Evolutionary conservation across 1,284 basidiomycete species (phyloP).

Genomic region (Meira miltonrushii): DNA sequence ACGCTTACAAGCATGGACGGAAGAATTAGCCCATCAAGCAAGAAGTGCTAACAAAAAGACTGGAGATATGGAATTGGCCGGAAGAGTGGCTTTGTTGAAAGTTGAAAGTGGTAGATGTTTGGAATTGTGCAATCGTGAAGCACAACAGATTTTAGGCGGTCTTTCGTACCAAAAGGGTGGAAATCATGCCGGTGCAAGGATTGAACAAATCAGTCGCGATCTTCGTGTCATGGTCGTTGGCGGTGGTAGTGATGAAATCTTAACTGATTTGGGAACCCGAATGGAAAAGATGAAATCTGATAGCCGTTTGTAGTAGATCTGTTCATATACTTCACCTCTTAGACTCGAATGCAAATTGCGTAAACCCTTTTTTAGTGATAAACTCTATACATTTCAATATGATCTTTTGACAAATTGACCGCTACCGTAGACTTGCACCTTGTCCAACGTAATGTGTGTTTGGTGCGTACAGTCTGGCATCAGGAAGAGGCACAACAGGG

Average conservation of each 20-base stretch:
- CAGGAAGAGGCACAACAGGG: background rate
- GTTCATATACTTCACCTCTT: background rate
- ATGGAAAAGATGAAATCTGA: slow-evolving; percentile 11
- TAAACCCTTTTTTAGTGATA: background rate
- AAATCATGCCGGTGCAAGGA: slow-evolving; percentile 5
- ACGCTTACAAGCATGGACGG: slow-evolving; percentile 15
- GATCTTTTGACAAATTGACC: background rate
- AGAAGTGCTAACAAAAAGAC: slow-evolving; percentile 7
- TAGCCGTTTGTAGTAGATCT: background rate
- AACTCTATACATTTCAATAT: background rate
- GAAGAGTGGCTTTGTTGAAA: slow-evolving; percentile 1
- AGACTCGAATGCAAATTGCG: background rate
- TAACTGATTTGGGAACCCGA: slow-evolving; percentile 4
- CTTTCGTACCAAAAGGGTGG: slow-evolving; percentile 7
- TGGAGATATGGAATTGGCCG: slow-evolving; percentile 10
- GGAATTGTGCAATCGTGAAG: slow-evolving; percentile 6
- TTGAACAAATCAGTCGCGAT: slow-evolving; percentile 9
- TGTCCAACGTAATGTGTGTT: slow-evolving; percentile 9
- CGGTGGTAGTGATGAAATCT: slow-evolving; percentile 9
- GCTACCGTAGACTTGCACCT: slow-evolving; percentile 8
- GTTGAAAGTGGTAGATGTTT: slow-evolving; percentile 8
- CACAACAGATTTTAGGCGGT: slow-evolving; percentile 9
- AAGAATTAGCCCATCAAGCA: slow-evolving; percentile 12
- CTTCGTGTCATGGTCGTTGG: slow-evolving; percentile 10
- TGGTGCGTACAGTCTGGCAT: background rate